Conservation (phyloP, 192 early-diverging fungal genomes). For the Haplosporangium gracile region DNA sequence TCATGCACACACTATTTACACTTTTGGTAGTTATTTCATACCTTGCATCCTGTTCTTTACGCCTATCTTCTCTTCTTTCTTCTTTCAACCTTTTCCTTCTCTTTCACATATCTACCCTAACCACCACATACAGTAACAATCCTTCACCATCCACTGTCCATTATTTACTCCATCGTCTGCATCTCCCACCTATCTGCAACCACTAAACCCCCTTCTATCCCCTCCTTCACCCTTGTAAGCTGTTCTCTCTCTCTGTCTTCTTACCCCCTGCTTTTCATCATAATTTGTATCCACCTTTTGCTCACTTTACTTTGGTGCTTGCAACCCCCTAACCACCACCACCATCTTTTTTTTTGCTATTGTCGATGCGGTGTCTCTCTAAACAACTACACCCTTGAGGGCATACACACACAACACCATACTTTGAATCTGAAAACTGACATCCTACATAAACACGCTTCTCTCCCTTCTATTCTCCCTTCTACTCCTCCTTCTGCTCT, state of each 20-base stretch:
- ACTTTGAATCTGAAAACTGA: not conserved
- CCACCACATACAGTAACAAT: too few species aligned
- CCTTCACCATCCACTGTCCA: not conserved
- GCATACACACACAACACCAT: not conserved
- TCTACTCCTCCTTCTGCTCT: not conserved
- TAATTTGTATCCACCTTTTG: not conserved
- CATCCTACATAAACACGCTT: not conserved
- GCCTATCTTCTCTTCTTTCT: not conserved
- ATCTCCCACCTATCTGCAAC: not conserved
- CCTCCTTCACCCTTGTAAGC: not conserved
- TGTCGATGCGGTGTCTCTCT: not conserved
- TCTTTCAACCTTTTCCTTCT: not conserved
- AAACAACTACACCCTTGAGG: not conserved
- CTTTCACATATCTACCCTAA: not conserved
- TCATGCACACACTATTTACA: not conserved
- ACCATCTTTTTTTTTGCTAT: not conserved
- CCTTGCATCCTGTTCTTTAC: not conserved
- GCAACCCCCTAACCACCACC: not conserved
- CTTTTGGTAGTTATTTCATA: not conserved
- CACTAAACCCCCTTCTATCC: not conserved
- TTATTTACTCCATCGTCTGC: not conserved
- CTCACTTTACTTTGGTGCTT: not conserved
- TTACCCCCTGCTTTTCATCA: slow-evolving; percentile 6
- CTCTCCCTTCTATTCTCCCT: not conserved
- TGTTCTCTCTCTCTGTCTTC: not conserved